Evolutionary conservation across 2,329 filamentous ascomycete species (phyloP).

Genomic region (Pseudogymnoascus pannorum): DNA sequence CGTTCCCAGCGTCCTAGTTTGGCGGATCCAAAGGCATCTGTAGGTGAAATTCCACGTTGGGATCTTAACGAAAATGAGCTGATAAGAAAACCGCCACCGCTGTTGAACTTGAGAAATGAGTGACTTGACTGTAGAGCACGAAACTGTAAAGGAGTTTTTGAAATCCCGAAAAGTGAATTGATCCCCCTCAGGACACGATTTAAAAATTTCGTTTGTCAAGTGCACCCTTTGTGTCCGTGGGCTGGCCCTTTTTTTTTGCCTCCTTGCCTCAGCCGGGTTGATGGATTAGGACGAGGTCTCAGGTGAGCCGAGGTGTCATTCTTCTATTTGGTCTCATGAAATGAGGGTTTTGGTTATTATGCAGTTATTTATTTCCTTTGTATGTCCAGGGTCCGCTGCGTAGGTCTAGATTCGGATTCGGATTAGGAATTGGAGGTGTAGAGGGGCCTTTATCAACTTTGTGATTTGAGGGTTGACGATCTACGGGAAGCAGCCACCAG

Average conservation of each 20-base stretch:
- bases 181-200: background rate
- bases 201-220: background rate
- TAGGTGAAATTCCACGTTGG: background rate
- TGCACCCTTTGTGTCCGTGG: background rate
- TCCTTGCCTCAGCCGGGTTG: background rate
- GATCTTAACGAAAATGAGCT: background rate
- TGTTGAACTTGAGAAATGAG: background rate
- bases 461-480: background rate
- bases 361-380: background rate
- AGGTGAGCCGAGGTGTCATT: background rate
- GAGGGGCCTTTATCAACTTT: background rate
- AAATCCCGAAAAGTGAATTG: background rate
- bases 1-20: background rate
- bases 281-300: background rate
- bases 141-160: background rate
- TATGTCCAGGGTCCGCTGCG: background rate
- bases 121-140: background rate
- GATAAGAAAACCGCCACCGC: background rate
- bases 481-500: background rate
- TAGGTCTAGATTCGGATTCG: background rate
- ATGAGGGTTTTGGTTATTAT: background rate
- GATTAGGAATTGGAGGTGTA: no score
- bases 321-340: background rate
- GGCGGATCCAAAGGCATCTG: background rate
- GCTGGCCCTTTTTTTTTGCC: background rate